Evolutionary conservation across 345 rosid genomes (phyloP).

Genomic region (Citrus hindsii): DNA sequence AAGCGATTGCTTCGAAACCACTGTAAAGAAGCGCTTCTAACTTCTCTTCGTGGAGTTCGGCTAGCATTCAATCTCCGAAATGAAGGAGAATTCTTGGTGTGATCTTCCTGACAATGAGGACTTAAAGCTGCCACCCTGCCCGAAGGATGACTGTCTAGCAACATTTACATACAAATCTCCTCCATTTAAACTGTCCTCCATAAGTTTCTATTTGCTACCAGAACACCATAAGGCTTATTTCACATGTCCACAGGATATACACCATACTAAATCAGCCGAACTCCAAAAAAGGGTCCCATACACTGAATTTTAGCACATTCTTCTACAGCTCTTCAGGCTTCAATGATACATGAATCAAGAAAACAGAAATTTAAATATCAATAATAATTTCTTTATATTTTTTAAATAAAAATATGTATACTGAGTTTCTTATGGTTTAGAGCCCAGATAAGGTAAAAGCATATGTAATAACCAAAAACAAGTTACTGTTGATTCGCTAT

Average conservation of each 20-base stretch:
- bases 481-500: not conserved
- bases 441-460: not conserved
- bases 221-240: constrained; percentile 9
- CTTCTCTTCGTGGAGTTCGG: constrained; percentile 84
- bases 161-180: constrained; percentile 44
- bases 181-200: constrained; percentile 55
- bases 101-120: constrained; percentile 70
- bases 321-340: constrained; percentile 7
- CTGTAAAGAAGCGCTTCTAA: constrained; percentile 49
- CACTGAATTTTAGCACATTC: not conserved
- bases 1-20: constrained; percentile 80
- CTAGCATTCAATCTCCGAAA: constrained; percentile 56
- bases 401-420: no score
- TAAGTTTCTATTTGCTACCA: constrained; percentile 18
- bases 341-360: constrained; percentile 14
- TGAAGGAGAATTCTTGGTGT: constrained; percentile 76
- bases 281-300: not conserved
- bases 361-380: not conserved
- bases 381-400: not conserved
- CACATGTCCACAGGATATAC: not conserved
- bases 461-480: not conserved
- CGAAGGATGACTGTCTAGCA: constrained; percentile 44
- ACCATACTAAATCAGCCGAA: not conserved
- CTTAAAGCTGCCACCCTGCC: constrained; percentile 57
- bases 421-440: not conserved